A percentile compares a stretch with the other conserved stretches of the same genome.
Evolutionary conservation across 345 rosid species (phyloP).

Genomic region (Gossypium longicalyx): DNA sequence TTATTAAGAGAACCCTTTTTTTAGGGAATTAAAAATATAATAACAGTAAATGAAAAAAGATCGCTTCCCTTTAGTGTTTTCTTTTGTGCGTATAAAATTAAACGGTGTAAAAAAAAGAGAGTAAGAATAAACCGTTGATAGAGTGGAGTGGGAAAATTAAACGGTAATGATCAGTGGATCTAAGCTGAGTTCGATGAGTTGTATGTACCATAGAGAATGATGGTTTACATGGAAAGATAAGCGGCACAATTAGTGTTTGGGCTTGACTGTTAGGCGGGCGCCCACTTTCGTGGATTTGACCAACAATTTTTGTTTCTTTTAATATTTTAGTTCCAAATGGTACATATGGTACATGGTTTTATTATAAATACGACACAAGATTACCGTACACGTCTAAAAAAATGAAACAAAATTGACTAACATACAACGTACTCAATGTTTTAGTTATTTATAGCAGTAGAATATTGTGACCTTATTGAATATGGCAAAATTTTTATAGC

Average conservation of each 20-base stretch:
- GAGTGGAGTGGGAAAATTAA: no score
- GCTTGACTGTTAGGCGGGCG: not conserved
- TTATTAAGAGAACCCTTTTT: not conserved
- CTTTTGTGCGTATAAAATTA: not conserved
- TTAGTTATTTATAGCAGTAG: no score
- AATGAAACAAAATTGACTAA: no score
- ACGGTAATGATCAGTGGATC: not conserved
- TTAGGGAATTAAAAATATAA: not conserved
- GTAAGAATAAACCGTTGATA: not conserved
- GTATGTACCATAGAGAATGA: not conserved
- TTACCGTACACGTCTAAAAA: no score
- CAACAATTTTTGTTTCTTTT: not conserved
- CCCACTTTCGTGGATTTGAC: constrained; percentile 1
- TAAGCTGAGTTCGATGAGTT: not conserved
- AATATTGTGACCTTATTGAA: no score
- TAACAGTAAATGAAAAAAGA: not conserved
- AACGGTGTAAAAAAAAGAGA: not conserved
- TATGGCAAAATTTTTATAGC: no score
- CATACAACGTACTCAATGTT: no score
- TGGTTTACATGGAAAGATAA: not conserved
- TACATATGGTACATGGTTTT: no score
- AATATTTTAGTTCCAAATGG: no score
- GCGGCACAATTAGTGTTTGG: not conserved
- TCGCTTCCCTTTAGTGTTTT: not conserved
- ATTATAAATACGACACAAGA: no score